Conservation (phyloP, 768 basidiomycete species). For the Coprinopsis strossmayeri region DNA sequence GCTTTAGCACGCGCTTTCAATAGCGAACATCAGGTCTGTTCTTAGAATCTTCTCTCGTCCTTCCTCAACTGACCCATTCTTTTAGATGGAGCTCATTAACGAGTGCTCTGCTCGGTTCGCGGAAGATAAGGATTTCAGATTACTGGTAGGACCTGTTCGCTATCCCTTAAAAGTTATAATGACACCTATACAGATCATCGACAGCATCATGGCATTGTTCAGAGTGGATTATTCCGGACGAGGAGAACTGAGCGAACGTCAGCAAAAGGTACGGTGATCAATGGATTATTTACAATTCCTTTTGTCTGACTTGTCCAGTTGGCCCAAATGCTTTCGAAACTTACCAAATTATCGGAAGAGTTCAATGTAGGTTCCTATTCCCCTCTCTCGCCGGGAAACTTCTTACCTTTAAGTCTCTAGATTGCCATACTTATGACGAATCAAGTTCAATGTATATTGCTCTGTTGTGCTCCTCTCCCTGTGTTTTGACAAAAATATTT, state of each 20-base stretch:
- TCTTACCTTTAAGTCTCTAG: too few species aligned
- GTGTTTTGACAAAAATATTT: not conserved
- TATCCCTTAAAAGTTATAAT: conserved; percentile 4
- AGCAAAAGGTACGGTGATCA: conserved; percentile 69
- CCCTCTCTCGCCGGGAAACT: too few species aligned
- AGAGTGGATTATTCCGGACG: conserved; percentile 90
- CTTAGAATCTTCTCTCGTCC: conserved; percentile 5
- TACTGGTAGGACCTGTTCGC: conserved; percentile 41
- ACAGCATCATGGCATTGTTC: conserved; percentile 97
- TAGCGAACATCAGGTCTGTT: conserved; percentile 77
- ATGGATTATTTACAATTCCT: too few species aligned
- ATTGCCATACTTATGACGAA: conserved; percentile 86
- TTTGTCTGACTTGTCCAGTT: conserved; percentile 59
- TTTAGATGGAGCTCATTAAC: conserved; percentile 85
- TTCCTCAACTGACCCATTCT: not conserved
- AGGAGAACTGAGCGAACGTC: conserved; percentile 90
- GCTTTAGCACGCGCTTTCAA: conserved; percentile 78
- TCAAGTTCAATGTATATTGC: conserved; percentile 74
- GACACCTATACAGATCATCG: conserved; percentile 61
- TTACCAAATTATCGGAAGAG: conserved; percentile 89
- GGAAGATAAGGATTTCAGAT: conserved; percentile 79
- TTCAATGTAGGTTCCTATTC: conserved; percentile 50
- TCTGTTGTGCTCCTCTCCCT: not conserved
- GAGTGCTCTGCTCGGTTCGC: conserved; percentile 85
- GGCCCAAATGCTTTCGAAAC: conserved; percentile 90